Evolutionary conservation across 768 basidiomycete genomes (phyloP), one percentile per base, ranked within the genome.

Genomic region (Amanita thiersii): DNA sequence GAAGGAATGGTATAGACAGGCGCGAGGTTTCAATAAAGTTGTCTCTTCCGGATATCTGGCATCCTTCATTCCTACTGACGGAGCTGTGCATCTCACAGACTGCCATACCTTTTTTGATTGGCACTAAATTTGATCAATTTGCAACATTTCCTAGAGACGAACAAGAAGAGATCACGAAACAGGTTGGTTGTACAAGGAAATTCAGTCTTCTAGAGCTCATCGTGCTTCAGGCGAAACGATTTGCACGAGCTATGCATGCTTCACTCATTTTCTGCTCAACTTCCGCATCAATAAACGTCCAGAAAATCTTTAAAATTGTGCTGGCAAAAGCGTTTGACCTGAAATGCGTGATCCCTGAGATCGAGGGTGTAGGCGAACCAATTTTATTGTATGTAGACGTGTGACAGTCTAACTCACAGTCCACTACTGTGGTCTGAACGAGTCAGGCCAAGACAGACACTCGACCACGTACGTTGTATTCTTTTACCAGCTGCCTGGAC

Each of bases 241-340:
- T 99, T 64, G 90, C 93, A 47, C 85, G 88, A 60, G 96, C 96
- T 38, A 99, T 99, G 96, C 93, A 98, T 60, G 93, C 96, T 12
- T 94, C 93, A n/a, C 67, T 99, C 46, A 96, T 99, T 61, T 99
- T 98, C 66, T 99, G 94, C 66, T 97, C 94, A 38, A 99, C 96
- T 36, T 89, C 90, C 36, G 93, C 94, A 50, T 93, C 93, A 47
- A 96, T 98, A 70, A 99, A 99, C 64, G 94, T 99, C 41, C 96
- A 99, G 71, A 99, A 99, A 72, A 94, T 94, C 51, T 94, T 94
- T 79, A 93, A 96, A 72, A 96, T 96, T 61, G 90, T 94, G 33
- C 75, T 94, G 37, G 87, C 90, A 36, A 94, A 98, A 57, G 92
- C 93, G 23, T 98, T 98, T 55, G 96, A 98, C 65, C 77, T 98